phyloP scores from a whole-genome alignment of 768 basidiomycete genomes.

The Leccinum uliginosum region DNA sequence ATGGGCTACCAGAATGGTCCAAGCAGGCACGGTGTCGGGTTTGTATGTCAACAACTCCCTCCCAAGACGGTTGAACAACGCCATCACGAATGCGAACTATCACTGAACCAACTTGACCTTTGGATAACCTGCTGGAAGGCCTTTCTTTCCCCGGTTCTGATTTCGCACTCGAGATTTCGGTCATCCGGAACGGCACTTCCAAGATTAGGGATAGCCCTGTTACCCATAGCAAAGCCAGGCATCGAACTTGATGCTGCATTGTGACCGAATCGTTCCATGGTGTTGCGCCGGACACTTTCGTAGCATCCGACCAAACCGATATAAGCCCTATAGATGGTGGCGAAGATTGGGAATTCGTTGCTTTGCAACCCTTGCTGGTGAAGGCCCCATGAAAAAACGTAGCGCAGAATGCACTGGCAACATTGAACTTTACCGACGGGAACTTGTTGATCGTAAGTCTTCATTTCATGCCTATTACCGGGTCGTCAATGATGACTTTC shows the following conservation, averaged over 20 bases:
- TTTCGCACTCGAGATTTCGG: too few relatives aligned
- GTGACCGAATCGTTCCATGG: conserved; percentile 38
- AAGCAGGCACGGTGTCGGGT: too few relatives aligned
- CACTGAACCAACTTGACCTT: too few relatives aligned
- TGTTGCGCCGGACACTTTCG: conserved; percentile 31
- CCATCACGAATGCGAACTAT: too few relatives aligned
- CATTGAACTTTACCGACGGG: conserved; percentile 20
- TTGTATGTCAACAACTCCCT: too few relatives aligned
- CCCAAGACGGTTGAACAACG: too few relatives aligned
- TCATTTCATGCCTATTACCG: neutral
- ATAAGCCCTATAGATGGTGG: conserved; percentile 39
- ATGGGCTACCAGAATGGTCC: too few relatives aligned
- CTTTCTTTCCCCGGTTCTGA: too few relatives aligned
- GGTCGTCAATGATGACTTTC: neutral
- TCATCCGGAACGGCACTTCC: too few relatives aligned
- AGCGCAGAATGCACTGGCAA: neutral
- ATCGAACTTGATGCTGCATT: conserved; percentile 28
- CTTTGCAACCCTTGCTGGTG: conserved; percentile 47
- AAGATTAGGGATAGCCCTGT: neutral
- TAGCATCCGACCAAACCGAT: conserved; percentile 28
- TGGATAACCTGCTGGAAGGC: too few relatives aligned
- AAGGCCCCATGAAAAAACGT: conserved; percentile 29
- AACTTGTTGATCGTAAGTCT: conserved; percentile 25
- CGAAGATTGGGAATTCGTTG: conserved; percentile 40
- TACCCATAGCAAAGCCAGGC: conserved; percentile 20